Evolutionary conservation across 2,329 filamentous ascomycete genomes (phyloP).

Genomic region (Septoria petroselini): DNA sequence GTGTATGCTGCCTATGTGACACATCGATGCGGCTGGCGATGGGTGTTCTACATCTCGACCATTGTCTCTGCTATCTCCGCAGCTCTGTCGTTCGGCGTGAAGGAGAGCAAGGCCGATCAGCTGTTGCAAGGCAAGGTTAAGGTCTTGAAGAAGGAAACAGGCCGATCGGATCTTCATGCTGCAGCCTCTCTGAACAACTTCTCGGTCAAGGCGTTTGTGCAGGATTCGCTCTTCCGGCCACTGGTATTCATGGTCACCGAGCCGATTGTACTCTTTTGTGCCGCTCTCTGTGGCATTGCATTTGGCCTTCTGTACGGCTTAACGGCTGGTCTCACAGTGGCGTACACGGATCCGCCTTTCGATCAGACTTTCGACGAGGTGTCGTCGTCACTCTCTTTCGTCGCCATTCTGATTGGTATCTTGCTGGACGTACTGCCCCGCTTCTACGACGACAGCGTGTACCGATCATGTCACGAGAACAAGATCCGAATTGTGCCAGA

Average conservation of each 20-base stretch:
- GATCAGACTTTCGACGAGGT: conserved; percentile 37
- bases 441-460: conserved; percentile 24
- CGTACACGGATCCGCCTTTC: conserved; percentile 27
- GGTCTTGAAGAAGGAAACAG: conserved; percentile 31
- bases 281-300: conserved; percentile 28
- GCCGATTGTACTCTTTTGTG: conserved; percentile 48
- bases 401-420: conserved; percentile 42
- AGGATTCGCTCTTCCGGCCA: conserved; percentile 43
- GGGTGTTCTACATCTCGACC: conserved; percentile 43
- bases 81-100: conserved; percentile 39
- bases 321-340: conserved; percentile 25
- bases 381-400: conserved; percentile 44
- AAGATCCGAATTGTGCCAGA: conserved; percentile 48
- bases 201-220: conserved; percentile 36
- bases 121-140: conserved; percentile 40
- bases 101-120: conserved; percentile 46
- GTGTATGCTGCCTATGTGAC: conserved; percentile 46
- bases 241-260: conserved; percentile 46
- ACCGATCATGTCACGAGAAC: conserved; percentile 26
- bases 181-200: conserved; percentile 9
- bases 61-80: conserved; percentile 40
- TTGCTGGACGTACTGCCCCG: conserved; percentile 32
- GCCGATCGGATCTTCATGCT: conserved; percentile 24
- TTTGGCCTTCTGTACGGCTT: conserved; percentile 26
- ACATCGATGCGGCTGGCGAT: conserved; percentile 42